Percentiles rank a stretch among this genome's conserved stretches.
Evolutionary conservation across 192 early-diverging fungal species (phyloP).

Genomic region (Entomortierella chlamydospora): DNA sequence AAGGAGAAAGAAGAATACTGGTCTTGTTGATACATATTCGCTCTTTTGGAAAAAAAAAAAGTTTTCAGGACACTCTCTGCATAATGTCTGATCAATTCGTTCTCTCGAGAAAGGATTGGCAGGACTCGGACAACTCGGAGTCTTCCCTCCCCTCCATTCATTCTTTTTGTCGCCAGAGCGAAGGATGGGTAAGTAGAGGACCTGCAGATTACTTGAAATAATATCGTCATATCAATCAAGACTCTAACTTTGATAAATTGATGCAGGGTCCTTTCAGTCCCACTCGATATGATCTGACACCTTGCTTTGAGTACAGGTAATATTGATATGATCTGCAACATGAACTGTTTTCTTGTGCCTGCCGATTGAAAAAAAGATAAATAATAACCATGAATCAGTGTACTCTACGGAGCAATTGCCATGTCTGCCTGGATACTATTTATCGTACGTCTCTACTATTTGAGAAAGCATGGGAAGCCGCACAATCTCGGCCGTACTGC

Average conservation of each 20-base stretch:
- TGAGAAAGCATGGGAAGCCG: not conserved
- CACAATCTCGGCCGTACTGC: slow-evolving; percentile 28
- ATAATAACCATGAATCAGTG: not conserved
- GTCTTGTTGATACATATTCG: too few species aligned
- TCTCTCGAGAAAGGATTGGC: not conserved
- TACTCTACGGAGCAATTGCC: slow-evolving; percentile 18
- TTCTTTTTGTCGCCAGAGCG: slow-evolving; percentile 14
- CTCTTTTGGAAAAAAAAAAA: too few species aligned
- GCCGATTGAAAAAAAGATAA: not conserved
- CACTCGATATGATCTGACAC: slow-evolving; percentile 31
- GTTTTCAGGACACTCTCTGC: too few species aligned
- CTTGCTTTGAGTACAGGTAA: slow-evolving; percentile 44
- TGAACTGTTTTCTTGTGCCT: too few species aligned
- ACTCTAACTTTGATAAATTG: not conserved
- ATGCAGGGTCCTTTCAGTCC: slow-evolving; percentile 31
- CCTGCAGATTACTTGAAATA: not conserved
- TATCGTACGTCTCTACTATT: not conserved
- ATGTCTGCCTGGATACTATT: not conserved
- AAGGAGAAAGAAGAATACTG: not conserved
- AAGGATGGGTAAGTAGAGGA: slow-evolving; percentile 31
- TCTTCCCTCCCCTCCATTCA: not conserved
- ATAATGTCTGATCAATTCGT: too few species aligned
- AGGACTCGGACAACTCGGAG: not conserved
- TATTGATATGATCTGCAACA: not conserved
- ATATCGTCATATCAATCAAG: slow-evolving; percentile 2